These are phyloP conservation scores for Colletotrichum chrysophilum DNA, from an alignment of 2,329 filamentous ascomycete genomes.

Conservation along the genomic window DNA sequence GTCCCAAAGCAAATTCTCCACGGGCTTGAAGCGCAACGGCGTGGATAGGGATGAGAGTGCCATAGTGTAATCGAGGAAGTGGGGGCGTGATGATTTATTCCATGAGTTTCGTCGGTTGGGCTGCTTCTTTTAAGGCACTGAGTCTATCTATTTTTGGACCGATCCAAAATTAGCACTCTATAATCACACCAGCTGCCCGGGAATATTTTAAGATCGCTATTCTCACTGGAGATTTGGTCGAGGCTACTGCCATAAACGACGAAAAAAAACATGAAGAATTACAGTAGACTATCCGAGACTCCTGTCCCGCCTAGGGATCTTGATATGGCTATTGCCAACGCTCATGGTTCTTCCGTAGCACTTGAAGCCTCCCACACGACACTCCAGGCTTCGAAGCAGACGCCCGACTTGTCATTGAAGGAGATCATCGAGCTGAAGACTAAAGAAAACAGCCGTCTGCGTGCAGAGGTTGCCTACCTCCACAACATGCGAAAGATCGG, in stretches of 20 bases:
- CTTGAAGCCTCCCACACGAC: background rate
- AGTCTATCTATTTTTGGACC: background rate
- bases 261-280: background rate
- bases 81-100: background rate
- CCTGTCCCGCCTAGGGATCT: background rate
- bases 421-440: background rate
- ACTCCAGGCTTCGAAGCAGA: background rate
- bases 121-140: background rate
- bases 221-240: no score
- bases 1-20: background rate
- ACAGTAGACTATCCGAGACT: background rate
- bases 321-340: background rate
- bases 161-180: background rate
- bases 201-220: background rate
- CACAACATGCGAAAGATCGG: background rate
- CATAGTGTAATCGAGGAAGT: background rate
- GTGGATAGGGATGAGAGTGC: background rate
- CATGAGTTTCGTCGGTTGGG: background rate
- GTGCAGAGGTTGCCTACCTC: background rate
- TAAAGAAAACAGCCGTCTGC: background rate
- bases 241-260: background rate
- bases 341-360: background rate
- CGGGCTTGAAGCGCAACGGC: background rate
- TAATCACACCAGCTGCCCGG: background rate
- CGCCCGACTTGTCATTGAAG: background rate